Evolutionary conservation across 305 asterid genomes (phyloP).

Genomic region (Solanum hybrid): DNA sequence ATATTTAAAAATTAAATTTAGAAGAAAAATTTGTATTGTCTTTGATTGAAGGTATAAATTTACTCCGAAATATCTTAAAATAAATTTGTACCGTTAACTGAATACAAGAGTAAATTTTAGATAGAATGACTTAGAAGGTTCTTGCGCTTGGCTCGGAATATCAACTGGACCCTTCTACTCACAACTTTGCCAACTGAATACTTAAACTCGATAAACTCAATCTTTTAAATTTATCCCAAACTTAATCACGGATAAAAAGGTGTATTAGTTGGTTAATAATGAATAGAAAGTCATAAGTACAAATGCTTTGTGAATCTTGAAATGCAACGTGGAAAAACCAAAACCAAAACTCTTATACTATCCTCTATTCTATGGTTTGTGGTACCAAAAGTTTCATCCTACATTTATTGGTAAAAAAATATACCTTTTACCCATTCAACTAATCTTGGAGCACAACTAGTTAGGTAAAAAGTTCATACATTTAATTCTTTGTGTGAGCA

Average conservation of each 20-base stretch:
- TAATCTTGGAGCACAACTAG: background rate
- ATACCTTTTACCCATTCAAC: background rate
- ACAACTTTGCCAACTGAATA: background rate
- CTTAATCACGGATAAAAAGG: background rate
- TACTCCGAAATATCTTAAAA: background rate
- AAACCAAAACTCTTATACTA: background rate
- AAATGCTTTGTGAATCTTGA: background rate
- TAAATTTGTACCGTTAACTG: too few relatives aligned
- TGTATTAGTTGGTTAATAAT: background rate
- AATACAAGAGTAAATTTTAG: background rate
- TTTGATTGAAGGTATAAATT: background rate
- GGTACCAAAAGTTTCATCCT: background rate
- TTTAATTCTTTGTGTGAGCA: background rate
- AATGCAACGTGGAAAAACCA: constrained; percentile 5
- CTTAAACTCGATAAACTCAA: background rate
- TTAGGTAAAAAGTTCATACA: background rate
- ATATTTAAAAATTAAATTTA: background rate
- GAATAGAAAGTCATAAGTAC: background rate
- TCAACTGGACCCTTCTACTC: background rate
- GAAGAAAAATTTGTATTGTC: background rate
- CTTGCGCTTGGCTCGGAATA: background rate
- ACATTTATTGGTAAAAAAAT: background rate
- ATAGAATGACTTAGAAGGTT: background rate
- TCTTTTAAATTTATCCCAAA: background rate
- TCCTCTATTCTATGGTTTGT: background rate